These are phyloP conservation scores for Pyrenula massariospora DNA, from an alignment of 495 filamentous ascomycete species.

Conservation along the genomic window DNA sequence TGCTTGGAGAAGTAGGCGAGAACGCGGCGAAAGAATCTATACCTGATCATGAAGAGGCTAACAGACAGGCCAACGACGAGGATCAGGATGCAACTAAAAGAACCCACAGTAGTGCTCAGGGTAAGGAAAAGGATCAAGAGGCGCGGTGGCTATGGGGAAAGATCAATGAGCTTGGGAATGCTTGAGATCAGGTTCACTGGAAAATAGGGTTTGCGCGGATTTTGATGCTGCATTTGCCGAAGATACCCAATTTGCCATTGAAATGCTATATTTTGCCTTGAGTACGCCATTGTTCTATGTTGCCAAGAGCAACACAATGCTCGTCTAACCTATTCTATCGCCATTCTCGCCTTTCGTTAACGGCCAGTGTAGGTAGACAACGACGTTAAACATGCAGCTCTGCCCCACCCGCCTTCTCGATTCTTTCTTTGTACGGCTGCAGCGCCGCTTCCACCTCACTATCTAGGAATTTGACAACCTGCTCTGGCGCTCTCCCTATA, in stretches of 20 bases:
- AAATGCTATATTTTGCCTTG: too few relatives aligned
- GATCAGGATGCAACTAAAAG: background rate
- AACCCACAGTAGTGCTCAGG: background rate
- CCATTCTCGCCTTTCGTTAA: background rate
- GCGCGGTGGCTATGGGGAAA: background rate
- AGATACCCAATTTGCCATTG: too few relatives aligned
- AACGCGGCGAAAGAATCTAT: slow-evolving; percentile 30
- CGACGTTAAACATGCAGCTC: slow-evolving; percentile 42
- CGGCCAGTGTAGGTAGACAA: too few relatives aligned
- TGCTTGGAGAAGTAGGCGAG: slow-evolving; percentile 53
- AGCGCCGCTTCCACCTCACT: slow-evolving; percentile 41
- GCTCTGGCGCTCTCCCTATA: slow-evolving; percentile 50
- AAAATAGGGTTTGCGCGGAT: too few relatives aligned
- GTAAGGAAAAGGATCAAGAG: background rate
- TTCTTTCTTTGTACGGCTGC: slow-evolving; percentile 30
- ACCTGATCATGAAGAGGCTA: slow-evolving; percentile 9
- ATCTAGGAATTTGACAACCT: slow-evolving; percentile 44
- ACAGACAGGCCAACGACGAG: background rate
- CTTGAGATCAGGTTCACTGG: too few relatives aligned
- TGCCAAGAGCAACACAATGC: background rate
- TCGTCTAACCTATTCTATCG: background rate
- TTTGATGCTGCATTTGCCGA: too few relatives aligned
- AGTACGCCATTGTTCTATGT: too few relatives aligned
- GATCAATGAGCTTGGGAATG: background rate
- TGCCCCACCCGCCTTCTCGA: slow-evolving; percentile 33